Base-by-base conservation (phyloP, 768 basidiomycete species). In the Suillus americanus region DNA sequence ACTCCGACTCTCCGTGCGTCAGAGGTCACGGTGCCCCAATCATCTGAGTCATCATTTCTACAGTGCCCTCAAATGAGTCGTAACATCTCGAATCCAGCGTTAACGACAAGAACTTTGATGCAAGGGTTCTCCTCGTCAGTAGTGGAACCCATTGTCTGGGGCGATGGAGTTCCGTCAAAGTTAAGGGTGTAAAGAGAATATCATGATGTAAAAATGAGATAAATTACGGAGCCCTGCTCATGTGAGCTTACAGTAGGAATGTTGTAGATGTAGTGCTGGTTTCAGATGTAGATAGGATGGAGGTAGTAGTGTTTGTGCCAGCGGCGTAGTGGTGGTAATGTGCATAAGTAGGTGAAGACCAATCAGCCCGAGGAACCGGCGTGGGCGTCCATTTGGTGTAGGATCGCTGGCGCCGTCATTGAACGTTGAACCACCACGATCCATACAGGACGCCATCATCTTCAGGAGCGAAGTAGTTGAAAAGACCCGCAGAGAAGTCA, bases 401-500 rank as follows among this genome's bases (percentile, higher is more conserved):
- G 25, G 23, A 3, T 62, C 73, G 59, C 67, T 73, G 46, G 71
- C 74, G 38, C 74, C 82, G 57, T 79, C 80, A 62, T 75, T 74
- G 76, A 82, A 88, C 61, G 61, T 75, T 74, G 76, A 82, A 88
- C 62, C 69, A 78, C 91, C 91, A 93, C 6, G 74, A 68, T 56
- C 86, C 88, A 64, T 79, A 77, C 63, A 92, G 77, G 16, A 89
- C 82, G 53, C 90, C 91, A 9, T 61, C 69, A 53, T 69, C 67
- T 55, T 80, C 72, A 10, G 72, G 20, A 7, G 82, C 86, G 73
- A 92, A 90, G 75, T 70, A 76, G 23, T 73, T 62, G 78, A 94
- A 93, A 56, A 93, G 80, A 48, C 87, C 86, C n/a, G 77, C 73
- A 30, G 87, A 86, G 40, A 92, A 77, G 74, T 94, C 92, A 33